Conservation (phyloP, 2,329 filamentous ascomycete species). For the Teratosphaeria pseudoeucalypti region DNA sequence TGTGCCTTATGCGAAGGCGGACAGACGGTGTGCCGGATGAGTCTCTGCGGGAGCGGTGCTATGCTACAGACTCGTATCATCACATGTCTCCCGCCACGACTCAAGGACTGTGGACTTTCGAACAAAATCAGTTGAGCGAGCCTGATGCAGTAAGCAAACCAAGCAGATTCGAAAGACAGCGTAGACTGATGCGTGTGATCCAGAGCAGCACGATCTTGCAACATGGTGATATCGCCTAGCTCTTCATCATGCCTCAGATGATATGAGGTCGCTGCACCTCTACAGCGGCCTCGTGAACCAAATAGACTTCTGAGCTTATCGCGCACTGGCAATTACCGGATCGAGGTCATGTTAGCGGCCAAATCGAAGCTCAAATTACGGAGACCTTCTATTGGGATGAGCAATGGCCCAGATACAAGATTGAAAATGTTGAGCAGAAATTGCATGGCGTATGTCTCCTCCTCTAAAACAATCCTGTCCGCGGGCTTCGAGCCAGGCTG, state of each 20-base stretch:
- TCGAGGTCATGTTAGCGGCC: too few species aligned
- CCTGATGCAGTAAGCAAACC: neutral
- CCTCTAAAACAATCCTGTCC: too few species aligned
- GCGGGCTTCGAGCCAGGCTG: too few species aligned
- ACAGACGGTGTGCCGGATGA: constrained; percentile 11
- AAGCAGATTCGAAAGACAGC: neutral
- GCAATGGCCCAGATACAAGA: too few species aligned
- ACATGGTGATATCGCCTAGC: neutral
- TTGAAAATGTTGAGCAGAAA: too few species aligned
- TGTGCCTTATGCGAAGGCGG: constrained; percentile 23
- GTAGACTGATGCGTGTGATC: neutral
- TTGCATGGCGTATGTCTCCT: too few species aligned
- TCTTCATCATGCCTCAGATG: neutral
- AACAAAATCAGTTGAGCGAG: constrained; percentile 15
- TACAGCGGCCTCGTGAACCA: too few species aligned
- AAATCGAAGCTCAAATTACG: too few species aligned
- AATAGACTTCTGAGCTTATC: too few species aligned
- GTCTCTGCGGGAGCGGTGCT: constrained; percentile 16
- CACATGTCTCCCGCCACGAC: constrained; percentile 14
- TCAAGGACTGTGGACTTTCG: constrained; percentile 17
- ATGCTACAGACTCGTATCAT: constrained; percentile 18
- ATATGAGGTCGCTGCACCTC: neutral
- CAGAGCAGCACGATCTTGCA: neutral
- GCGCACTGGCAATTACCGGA: too few species aligned
- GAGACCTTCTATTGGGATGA: too few species aligned